Base-by-base conservation (phyloP, 768 basidiomycete genomes). In the Stropharia rugosoannulata region DNA sequence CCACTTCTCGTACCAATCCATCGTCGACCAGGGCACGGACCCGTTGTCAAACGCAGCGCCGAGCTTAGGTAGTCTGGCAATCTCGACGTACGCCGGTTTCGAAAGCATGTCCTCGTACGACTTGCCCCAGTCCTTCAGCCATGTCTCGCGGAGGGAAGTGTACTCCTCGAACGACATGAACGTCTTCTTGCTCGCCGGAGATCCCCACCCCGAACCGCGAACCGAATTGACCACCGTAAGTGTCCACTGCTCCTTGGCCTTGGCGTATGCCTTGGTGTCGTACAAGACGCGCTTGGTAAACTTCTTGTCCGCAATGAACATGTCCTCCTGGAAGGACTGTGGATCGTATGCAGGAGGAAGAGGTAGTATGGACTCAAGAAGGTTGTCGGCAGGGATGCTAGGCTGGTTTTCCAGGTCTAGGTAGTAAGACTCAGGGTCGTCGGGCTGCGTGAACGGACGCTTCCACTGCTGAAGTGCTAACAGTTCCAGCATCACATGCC, bases 401-500 rank as follows among this genome's bases (percentile, higher is more conserved):
- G 15, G 18, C n/a, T 51, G 46, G 4, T 41, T 40, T 39, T 51
- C 42, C n/a, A 49, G 47, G 11, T 51, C 42, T 12, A 49, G 47
- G 11, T 57, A 45, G 13, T 55, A 47, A 37, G 53, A 38, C 3
- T 25, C 22, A 1, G 39, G 16, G 3, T 40, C 42, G 11, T n/a
- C 12, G 55, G 15, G 35, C 15, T 38, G 47, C n/a, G 43, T 47
- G 7, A 59, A 25, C 10, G 62, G 62, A 11, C 56, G 56, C n/a
- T 44, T 61, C 4, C 57, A 46, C 49, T 48, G 59, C 15, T 58
- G 49, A 53, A 75, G 49, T 1, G 70, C 65, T 38, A 76, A 64
- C 18, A 73, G 63, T 51, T 75, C 73, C 18, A 77, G 62, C 62
- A 77, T 69, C 1, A 70, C 68, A 44, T 77, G 73, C 46, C 64